Evolutionary conservation across 177 flowering plant genomes (phyloP).

Genomic region (Vitis hybrid): DNA sequence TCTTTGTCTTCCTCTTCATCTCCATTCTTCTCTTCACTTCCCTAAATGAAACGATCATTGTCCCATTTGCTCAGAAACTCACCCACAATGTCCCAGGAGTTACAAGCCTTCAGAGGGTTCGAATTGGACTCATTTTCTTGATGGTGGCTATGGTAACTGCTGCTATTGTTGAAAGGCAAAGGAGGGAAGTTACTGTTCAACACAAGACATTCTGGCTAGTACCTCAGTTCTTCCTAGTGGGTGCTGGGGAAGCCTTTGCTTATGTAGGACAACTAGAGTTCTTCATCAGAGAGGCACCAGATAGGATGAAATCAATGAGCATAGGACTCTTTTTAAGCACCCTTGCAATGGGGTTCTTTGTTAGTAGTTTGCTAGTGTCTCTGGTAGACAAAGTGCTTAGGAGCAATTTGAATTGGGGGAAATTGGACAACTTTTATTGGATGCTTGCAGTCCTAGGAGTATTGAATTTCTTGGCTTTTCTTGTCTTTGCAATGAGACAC

Average conservation of each 20-base stretch:
- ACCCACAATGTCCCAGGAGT: constrained; percentile 65
- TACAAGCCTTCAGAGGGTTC: constrained; percentile 82
- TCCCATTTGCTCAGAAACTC: constrained; percentile 67
- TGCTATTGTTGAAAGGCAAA: no score
- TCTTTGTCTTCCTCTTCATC: constrained; percentile 31
- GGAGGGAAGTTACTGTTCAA: no score
- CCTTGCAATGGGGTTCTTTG: constrained; percentile 74
- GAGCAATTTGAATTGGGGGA: constrained; percentile 70
- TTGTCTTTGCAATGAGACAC: no score
- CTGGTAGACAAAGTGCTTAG: constrained; percentile 60
- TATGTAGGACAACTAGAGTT: no score
- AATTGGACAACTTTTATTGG: constrained; percentile 78
- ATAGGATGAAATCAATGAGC: no score
- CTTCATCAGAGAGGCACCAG: no score
- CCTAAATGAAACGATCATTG: constrained; percentile 65
- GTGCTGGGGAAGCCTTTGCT: no score
- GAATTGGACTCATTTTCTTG: constrained; percentile 67
- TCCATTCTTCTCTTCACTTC: constrained; percentile 43
- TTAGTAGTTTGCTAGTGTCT: constrained; percentile 76
- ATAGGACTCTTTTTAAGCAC: constrained; percentile 20
- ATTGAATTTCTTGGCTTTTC: constrained; percentile 16
- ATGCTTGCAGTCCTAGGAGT: constrained; percentile 69
- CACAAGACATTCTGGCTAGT: no score
- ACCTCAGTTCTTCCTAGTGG: no score
- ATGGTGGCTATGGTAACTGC: constrained; percentile 69